These are phyloP conservation scores for Solanum clarkiae DNA, from an alignment of 257 asterid genomes.

Conservation along the genomic window DNA sequence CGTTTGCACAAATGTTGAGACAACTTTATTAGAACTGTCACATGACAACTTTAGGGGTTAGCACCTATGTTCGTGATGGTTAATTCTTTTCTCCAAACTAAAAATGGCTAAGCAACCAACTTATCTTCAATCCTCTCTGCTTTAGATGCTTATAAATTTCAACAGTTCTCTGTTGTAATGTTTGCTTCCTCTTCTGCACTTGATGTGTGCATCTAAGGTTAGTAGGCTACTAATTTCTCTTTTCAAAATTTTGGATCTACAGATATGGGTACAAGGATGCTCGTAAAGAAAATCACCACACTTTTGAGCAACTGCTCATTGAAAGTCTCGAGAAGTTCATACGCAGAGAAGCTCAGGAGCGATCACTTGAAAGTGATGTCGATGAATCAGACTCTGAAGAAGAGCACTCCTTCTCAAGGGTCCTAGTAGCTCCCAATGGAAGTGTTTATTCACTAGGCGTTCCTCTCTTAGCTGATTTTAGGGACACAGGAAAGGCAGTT, in stretches of 20 bases:
- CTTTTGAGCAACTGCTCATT: conserved; percentile 83
- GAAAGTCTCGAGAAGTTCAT: conserved; percentile 92
- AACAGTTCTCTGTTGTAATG: not conserved
- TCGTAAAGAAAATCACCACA: conserved; percentile 87
- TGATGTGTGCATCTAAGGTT: not conserved
- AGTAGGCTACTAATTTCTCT: not conserved
- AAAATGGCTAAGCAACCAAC: not conserved
- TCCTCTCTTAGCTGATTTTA: conserved; percentile 73
- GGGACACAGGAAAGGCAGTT: conserved; percentile 34
- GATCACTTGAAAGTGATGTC: conserved; percentile 83
- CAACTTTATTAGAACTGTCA: not conserved
- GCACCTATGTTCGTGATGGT: not conserved
- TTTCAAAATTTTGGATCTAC: conserved; percentile 7
- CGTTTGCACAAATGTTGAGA: not conserved
- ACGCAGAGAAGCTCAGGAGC: conserved; percentile 90
- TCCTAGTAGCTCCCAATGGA: conserved; percentile 82
- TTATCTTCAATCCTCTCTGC: not conserved
- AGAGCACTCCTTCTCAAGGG: conserved; percentile 50
- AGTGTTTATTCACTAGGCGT: conserved; percentile 76
- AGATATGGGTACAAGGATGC: conserved; percentile 98
- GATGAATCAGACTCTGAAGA: conserved; percentile 54
- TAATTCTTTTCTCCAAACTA: not conserved
- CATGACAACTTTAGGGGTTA: not conserved
- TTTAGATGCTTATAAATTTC: not conserved
- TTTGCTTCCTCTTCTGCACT: not conserved